A percentile compares a stretch with the other conserved stretches of the same genome.
These are phyloP conservation scores for Penicillium sp. DNA, from an alignment of 2,329 filamentous ascomycete genomes.

Conservation along the genomic window DNA sequence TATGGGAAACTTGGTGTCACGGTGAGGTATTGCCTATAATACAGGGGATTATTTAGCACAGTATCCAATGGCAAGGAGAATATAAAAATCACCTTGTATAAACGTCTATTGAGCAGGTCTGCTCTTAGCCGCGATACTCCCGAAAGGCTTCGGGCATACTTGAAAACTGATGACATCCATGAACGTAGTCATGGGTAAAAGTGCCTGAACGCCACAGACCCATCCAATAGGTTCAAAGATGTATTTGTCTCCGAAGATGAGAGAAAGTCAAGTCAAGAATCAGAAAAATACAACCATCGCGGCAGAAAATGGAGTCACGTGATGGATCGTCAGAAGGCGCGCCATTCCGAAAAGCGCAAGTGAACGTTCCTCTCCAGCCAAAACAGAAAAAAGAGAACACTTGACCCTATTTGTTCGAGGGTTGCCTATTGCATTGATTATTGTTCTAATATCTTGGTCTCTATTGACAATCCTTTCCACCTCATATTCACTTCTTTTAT, in stretches of 20 bases:
- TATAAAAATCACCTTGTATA: conserved; percentile 16
- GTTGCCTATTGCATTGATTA: conserved; percentile 3
- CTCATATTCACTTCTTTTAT: not conserved
- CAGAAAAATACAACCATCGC: conserved; percentile 9
- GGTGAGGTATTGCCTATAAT: not conserved
- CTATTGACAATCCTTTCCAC: not conserved
- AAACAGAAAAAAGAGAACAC: conserved; percentile 2
- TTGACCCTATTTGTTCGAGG: conserved; percentile 2
- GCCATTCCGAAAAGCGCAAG: conserved; percentile 29
- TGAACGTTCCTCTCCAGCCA: conserved; percentile 2
- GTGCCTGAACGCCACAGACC: conserved; percentile 13
- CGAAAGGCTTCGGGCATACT: conserved; percentile 37
- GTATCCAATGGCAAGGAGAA: not conserved
- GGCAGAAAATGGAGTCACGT: conserved; percentile 35
- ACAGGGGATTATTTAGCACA: not conserved
- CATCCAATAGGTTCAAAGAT: conserved; percentile 7
- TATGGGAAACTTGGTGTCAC: not conserved
- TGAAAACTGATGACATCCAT: conserved; percentile 44
- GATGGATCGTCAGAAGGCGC: conserved; percentile 31
- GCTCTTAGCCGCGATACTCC: conserved; percentile 36
- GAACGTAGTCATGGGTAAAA: conserved; percentile 30
- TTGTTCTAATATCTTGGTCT: not conserved
- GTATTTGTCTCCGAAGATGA: conserved; percentile 1
- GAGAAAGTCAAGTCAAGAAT: not conserved
- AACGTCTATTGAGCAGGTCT: conserved; percentile 26